Conservation (phyloP, 2,329 filamentous ascomycete species). For the Cercospora sp. region DNA sequence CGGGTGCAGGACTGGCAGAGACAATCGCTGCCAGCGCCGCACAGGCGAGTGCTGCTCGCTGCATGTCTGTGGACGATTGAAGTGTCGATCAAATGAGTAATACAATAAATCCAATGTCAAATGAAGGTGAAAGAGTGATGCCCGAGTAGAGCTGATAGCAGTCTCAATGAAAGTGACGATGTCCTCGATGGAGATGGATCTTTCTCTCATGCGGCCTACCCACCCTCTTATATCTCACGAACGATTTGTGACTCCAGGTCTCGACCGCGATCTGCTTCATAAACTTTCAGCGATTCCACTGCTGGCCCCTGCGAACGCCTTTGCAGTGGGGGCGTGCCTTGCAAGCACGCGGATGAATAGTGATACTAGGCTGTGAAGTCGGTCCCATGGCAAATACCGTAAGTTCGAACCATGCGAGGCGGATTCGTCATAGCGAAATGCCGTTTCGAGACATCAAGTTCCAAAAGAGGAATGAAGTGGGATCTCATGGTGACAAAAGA, state of each 20-base stretch:
- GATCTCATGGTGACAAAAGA: not conserved
- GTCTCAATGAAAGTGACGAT: not conserved
- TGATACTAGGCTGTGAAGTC: not conserved
- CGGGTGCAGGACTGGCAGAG: slow-evolving; percentile 21
- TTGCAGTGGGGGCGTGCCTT: not conserved
- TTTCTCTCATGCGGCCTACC: not conserved
- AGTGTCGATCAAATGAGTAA: not conserved
- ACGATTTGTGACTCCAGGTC: not conserved
- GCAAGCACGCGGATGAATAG: not conserved
- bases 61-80: not conserved
- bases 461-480: not conserved
- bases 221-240: not conserved
- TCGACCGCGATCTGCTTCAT: not conserved
- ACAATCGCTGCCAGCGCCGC: slow-evolving; percentile 21
- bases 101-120: not conserved
- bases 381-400: not conserved
- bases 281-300: not conserved
- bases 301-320: not conserved
- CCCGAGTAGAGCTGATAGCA: not conserved
- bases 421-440: not conserved
- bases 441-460: not conserved
- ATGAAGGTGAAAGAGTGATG: not conserved
- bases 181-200: not conserved
- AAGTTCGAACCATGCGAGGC: not conserved
- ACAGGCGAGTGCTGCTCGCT: slow-evolving; percentile 9